Conservation (phyloP, 768 basidiomycete genomes). For the Kwoniella sp. region DNA sequence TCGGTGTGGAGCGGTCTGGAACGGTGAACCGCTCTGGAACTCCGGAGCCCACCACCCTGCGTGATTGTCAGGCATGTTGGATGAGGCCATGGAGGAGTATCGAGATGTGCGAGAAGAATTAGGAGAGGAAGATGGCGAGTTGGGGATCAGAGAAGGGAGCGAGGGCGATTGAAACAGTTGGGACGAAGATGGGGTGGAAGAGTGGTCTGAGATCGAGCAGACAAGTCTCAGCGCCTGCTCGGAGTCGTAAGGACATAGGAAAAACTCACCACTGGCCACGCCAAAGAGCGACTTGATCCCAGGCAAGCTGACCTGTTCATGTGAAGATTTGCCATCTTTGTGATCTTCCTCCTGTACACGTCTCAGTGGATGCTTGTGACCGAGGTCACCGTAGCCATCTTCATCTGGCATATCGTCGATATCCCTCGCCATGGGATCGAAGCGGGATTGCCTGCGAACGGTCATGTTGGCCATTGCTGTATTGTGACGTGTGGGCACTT, state of each 20-base stretch:
- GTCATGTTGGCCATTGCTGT: slow-evolving; percentile 51
- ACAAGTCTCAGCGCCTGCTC: not conserved
- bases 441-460: slow-evolving; percentile 25
- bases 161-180: slow-evolving; percentile 24
- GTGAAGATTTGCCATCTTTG: slow-evolving; percentile 1
- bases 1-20: slow-evolving; percentile 4
- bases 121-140: slow-evolving; percentile 36
- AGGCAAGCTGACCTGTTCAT: slow-evolving; percentile 31
- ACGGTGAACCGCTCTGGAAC: slow-evolving; percentile 13
- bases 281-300: slow-evolving; percentile 44
- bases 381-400: slow-evolving; percentile 38
- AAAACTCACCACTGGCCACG: slow-evolving; percentile 22
- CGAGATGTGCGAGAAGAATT: slow-evolving; percentile 32
- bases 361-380: slow-evolving; percentile 30
- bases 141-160: slow-evolving; percentile 29
- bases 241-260: not conserved
- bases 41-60: slow-evolving; percentile 42
- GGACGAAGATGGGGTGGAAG: slow-evolving; percentile 17
- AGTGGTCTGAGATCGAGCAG: not conserved
- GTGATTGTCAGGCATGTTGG: slow-evolving; percentile 13
- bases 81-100: slow-evolving; percentile 33
- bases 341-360: slow-evolving; percentile 23
- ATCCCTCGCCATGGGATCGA: slow-evolving; percentile 36
- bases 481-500: no score
- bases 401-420: slow-evolving; percentile 27